These are phyloP conservation scores for Candida khao-thaluensis DNA, from an alignment of 805 yeast species.

Conservation along the genomic window DNA sequence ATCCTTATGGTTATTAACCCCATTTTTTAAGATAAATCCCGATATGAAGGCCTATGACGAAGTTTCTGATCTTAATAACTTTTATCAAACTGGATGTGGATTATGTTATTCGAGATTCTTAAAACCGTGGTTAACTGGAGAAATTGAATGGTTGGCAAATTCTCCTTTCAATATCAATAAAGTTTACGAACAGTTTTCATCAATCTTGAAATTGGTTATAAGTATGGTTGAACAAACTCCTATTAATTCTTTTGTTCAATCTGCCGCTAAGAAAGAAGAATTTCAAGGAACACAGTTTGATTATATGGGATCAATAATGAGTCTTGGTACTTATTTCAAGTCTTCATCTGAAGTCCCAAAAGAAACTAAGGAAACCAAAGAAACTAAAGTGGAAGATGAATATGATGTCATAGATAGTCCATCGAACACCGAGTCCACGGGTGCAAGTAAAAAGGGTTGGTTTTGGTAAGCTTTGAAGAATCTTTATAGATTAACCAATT, in stretches of 20 bases:
- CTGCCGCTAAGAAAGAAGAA: neutral
- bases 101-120: slow-evolving; percentile 25
- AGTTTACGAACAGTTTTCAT: slow-evolving; percentile 5
- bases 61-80: slow-evolving; percentile 25
- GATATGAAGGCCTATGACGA: slow-evolving; percentile 6
- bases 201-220: neutral
- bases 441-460: slow-evolving; percentile 19
- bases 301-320: slow-evolving; percentile 5
- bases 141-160: slow-evolving; percentile 13
- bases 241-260: neutral
- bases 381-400: slow-evolving; percentile 24
- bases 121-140: slow-evolving; percentile 29
- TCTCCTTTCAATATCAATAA: slow-evolving; percentile 8
- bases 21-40: slow-evolving; percentile 24
- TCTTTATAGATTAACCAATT: neutral
- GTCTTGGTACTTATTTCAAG: slow-evolving; percentile 1
- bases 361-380: neutral
- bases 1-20: slow-evolving; percentile 61
- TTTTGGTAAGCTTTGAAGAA: slow-evolving; percentile 17
- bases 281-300: neutral
- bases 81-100: slow-evolving; percentile 34
- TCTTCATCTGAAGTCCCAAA: neutral
- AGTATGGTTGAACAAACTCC: slow-evolving; percentile 3
- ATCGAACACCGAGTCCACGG: slow-evolving; percentile 8
- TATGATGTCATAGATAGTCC: slow-evolving; percentile 47